A percentile compares a stretch with the other conserved stretches of the same genome.
Conservation (phyloP, 805 yeast species). For the Teunomyces kruisii region DNA sequence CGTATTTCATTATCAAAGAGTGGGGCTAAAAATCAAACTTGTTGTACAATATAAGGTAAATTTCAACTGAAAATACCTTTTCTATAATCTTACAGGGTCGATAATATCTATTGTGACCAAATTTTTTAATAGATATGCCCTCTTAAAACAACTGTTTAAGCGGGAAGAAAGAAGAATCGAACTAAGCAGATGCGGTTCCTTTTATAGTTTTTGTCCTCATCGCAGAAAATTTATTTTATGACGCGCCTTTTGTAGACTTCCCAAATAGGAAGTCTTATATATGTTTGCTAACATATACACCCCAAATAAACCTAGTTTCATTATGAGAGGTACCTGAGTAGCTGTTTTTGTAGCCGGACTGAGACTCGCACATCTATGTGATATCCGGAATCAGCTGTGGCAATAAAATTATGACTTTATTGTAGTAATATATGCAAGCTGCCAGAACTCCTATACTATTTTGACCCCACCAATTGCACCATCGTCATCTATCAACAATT, state of each 20-base stretch:
- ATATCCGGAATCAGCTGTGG: conserved; percentile 2
- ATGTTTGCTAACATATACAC: conserved; percentile 12
- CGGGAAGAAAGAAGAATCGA: conserved; percentile 40
- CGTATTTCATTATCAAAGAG: conserved; percentile 79
- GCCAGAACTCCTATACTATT: conserved; percentile 38
- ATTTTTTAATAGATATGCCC: conserved; percentile 31
- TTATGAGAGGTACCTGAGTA: conserved; percentile 10
- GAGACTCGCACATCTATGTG: conserved; percentile 3
- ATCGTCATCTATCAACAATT: conserved; percentile 63
- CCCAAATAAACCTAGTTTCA: conserved; percentile 1
- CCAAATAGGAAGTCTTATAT: conserved; percentile 2
- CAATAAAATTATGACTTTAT: neutral
- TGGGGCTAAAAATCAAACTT: conserved; percentile 5
- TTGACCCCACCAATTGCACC: conserved; percentile 78
- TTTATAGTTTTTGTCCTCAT: conserved; percentile 9
- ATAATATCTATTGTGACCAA: neutral
- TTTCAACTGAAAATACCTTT: neutral
- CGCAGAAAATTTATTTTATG: conserved; percentile 4
- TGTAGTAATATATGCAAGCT: neutral
- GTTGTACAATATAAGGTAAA: conserved; percentile 1
- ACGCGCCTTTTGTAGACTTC: conserved; percentile 3
- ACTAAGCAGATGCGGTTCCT: conserved; percentile 6
- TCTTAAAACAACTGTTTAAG: conserved; percentile 43
- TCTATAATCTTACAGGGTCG: conserved; percentile 3
- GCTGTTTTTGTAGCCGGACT: conserved; percentile 7